phyloP scores from a whole-genome alignment of 78 protist species.

The Polysphondylium violaceum region DNA sequence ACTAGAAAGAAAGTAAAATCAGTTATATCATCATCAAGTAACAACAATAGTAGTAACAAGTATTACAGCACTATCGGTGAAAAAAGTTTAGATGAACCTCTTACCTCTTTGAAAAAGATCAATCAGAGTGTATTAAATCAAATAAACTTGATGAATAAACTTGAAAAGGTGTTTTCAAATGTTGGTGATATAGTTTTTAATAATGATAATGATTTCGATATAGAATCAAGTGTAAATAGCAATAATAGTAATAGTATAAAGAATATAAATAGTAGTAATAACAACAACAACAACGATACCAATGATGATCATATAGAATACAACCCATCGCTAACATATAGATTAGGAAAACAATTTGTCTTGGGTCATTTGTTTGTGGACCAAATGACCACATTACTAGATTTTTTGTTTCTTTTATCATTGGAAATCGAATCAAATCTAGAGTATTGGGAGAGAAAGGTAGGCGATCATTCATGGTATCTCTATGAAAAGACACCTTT shows the following conservation, averaged over 20 bases:
- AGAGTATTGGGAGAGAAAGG: constrained; percentile 22
- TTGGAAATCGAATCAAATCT: not conserved
- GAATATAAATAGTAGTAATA: not conserved
- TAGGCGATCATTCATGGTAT: constrained; percentile 10
- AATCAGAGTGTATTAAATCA: not conserved
- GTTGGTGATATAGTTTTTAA: not conserved
- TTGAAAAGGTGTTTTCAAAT: not conserved
- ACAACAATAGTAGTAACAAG: not conserved
- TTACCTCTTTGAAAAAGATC: no score
- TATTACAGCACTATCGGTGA: not conserved
- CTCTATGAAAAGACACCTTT: constrained; percentile 49
- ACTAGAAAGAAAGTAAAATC: not conserved
- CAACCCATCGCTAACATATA: constrained; percentile 42
- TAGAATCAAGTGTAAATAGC: not conserved
- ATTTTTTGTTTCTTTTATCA: constrained; percentile 9
- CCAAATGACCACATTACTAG: constrained; percentile 23
- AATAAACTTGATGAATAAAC: not conserved
- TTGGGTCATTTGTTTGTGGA: constrained; percentile 30
- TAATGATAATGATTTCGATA: no score
- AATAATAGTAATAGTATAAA: not conserved
- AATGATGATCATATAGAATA: not conserved
- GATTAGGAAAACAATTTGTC: constrained; percentile 43
- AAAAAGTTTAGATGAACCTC: no score
- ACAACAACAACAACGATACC: not conserved
- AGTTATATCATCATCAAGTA: not conserved